Base-by-base conservation (phyloP, 805 yeast genomes). In the Tetrapisispora fleetii region DNA sequence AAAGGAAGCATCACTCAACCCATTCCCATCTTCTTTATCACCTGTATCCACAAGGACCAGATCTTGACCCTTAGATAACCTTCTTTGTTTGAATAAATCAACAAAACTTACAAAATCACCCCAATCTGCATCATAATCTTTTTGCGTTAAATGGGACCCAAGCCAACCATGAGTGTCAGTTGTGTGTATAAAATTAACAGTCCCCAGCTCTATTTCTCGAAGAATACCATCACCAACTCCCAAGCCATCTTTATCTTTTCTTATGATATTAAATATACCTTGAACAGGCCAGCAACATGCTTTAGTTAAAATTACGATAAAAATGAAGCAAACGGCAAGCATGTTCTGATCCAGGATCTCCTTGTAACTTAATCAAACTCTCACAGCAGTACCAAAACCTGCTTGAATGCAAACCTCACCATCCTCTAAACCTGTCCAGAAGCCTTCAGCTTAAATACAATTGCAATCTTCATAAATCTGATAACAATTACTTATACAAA, bases 111-210 rank as follows among this genome's bases (percentile, higher is more conserved):
- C 60, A 51, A 84, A 86, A 59, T 91, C 95, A 10, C 97, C 97
- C 96, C 96, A 91, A 62, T 90, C 86, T 4, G 86, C 93, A 37
- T 82, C 76, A 63, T 81, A 91, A 50, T 78, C 79, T 28, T 76
- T 72, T 63, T 90, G 97, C 54, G 81, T 80, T 37, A 79, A 57
- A 68, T 91, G 99, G 0, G 97, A 97, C 5, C 91, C 81, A 53
- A 84, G 78, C 99, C 99, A 93, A 1, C 93, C 97, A 64, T 93
- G 99, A 2, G 97, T 91, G 59, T 93, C 99, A 0, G 99, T 93
- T 1, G 98, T 90, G 59, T 91, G 98, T 24, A 91, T 58, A 57
- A 93, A 86, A 67, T 93, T 91, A 43, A 93, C 49, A 48, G 81
- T 78, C 0, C 90, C 89, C 76, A 89, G 74, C 11, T 65, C 59